Base-by-base conservation (phyloP, 768 basidiomycete genomes). In the Boletus speciosus region DNA sequence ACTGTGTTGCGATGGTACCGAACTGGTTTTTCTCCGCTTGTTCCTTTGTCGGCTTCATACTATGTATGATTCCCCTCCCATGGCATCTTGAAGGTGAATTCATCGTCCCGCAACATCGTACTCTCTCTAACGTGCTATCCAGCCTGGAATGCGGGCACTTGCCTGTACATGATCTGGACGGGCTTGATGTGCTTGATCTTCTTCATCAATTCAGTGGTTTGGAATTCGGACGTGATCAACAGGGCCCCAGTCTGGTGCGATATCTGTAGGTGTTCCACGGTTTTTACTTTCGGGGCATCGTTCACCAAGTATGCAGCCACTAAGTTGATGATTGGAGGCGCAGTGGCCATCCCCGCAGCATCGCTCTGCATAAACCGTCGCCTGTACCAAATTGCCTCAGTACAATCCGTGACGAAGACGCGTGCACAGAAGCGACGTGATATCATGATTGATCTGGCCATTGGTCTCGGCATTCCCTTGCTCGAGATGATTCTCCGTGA, bases 221-320 rank as follows among this genome's bases (percentile, higher is more conserved):
- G 84, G 84, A 66, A 66, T 43, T 73, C 74, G 21, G 76, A 73
- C 55, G 58, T 66, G 6, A 49, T 63, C 9, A 70, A 80, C 55
- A 48, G 21, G 16, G 71, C 76, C 0, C 82, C 81, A 0, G 69
- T 82, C 3, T 87, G 82, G 82, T 87, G 85, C 58, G 86, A 87
- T 52, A 85, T 88, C 15, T 69, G 86, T 87, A 40, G 41, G 71
- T 63, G 15, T 45, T 31, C 6, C 8, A 25, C 6, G 9, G 8
- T 9, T 5, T 11, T n/a, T 35, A 0, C 16, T 8, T 39, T 34
- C 14, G 12, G 16, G n/a, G 1, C 5, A 9, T 36, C 12, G 11
- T 55, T 67, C 43, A 61, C n/a, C 34, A 0, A 32, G 1, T 2
- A 1, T 32, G 12, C 35, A 72, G 71, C 65, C 5, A 5, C 63